phyloP scores from a whole-genome alignment of 176 grass and related monocot genomes.

The Canna indica region DNA sequence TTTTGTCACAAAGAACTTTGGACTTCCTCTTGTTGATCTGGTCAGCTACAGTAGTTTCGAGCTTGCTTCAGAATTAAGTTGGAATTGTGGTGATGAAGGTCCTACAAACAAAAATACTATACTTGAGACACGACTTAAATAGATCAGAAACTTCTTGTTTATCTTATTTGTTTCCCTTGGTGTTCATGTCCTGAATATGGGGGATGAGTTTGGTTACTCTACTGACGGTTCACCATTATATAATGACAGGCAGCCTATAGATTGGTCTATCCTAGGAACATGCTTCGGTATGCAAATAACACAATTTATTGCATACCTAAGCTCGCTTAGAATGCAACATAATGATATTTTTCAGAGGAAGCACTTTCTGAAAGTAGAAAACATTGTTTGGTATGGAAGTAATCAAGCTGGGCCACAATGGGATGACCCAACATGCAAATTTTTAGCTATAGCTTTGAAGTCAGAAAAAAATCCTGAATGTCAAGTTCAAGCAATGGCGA shows the following conservation, averaged over 20 bases:
- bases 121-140: conserved; percentile 63
- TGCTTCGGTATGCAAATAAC: too few species aligned
- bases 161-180: conserved; percentile 75
- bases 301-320: conserved; percentile 72
- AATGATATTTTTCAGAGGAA: conserved; percentile 64
- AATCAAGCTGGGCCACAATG: conserved; percentile 53
- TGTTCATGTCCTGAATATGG: conserved; percentile 79
- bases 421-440: conserved; percentile 48
- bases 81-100: conserved; percentile 93
- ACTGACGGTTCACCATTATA: too few species aligned
- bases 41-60: conserved; percentile 62
- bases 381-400: conserved; percentile 74
- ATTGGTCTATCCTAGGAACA: too few species aligned
- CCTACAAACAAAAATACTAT: conserved; percentile 45
- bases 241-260: too few species aligned
- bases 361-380: conserved; percentile 75
- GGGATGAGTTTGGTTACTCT: conserved; percentile 80
- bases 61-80: conserved; percentile 59
- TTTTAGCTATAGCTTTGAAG: conserved; percentile 62
- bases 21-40: conserved; percentile 75
- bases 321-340: conserved; percentile 41
- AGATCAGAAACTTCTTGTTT: conserved; percentile 79
- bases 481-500: conserved; percentile 33
- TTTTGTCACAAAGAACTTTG: too few species aligned
- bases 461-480: conserved; percentile 4